A percentile compares a stretch with the other conserved stretches of the same genome.
phyloP scores from a whole-genome alignment of 192 early-diverging fungal genomes.

The Lobulomyces angularis region DNA sequence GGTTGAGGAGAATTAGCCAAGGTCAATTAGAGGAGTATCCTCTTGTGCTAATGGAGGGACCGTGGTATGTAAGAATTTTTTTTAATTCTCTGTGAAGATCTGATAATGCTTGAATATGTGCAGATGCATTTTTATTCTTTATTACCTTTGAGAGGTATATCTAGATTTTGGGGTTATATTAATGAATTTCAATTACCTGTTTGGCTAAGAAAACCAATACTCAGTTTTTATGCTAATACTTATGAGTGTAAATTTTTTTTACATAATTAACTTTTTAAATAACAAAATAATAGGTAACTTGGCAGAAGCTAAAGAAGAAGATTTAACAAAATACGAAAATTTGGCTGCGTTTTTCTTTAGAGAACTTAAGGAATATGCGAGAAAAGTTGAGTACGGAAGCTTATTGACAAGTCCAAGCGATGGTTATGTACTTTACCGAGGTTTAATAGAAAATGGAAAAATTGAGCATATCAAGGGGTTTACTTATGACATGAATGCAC shows the following conservation, averaged over 20 bases:
- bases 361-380: constrained; percentile 59
- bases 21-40: no score
- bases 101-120: not conserved
- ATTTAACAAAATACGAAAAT: constrained; percentile 69
- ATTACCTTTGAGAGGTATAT: constrained; percentile 80
- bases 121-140: constrained; percentile 75
- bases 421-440: constrained; percentile 81
- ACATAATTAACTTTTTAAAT: no score
- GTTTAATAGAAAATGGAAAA: constrained; percentile 57
- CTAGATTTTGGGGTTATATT: constrained; percentile 80
- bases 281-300: no score
- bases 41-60: constrained; percentile 54
- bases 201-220: constrained; percentile 59
- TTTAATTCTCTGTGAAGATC: not conserved
- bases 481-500: constrained; percentile 76
- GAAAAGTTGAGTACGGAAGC: constrained; percentile 54
- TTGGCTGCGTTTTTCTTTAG: constrained; percentile 90
- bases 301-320: constrained; percentile 81
- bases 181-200: constrained; percentile 74
- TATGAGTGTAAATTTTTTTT: no score
- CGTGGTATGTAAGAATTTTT: constrained; percentile 59
- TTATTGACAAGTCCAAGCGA: constrained; percentile 73
- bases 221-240: constrained; percentile 63
- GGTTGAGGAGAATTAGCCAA: no score
- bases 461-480: constrained; percentile 94